phyloP scores from a whole-genome alignment of 352 stramenopile genomes.

The Globisporangium takayamanum region DNA sequence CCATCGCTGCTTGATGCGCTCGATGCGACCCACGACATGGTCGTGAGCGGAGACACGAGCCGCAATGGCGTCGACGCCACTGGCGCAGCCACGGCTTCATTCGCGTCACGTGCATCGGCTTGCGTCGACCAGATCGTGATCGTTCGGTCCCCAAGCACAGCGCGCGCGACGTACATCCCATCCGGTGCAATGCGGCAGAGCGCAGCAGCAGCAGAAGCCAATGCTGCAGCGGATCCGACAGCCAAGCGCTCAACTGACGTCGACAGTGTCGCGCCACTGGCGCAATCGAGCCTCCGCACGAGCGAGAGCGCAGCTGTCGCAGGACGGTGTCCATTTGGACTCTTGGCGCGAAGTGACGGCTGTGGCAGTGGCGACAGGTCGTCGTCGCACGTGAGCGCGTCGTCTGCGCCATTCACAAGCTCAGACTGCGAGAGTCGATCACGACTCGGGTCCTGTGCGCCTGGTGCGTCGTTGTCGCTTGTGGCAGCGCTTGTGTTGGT shows the following conservation, averaged over 20 bases:
- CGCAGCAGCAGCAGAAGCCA: not conserved
- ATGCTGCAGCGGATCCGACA: not conserved
- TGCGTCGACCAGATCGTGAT: conserved; percentile 7
- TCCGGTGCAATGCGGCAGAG: conserved; percentile 4
- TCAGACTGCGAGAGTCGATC: no score
- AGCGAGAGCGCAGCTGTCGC: not conserved
- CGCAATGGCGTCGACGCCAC: conserved; percentile 2
- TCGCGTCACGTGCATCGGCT: not conserved
- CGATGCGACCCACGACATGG: conserved; percentile 4
- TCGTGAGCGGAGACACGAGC: conserved; percentile 4
- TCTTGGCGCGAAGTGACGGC: not conserved
- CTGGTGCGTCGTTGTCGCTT: no score
- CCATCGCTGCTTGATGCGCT: not conserved
- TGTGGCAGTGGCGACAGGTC: not conserved
- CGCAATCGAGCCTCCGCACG: not conserved
- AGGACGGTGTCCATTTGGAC: not conserved
- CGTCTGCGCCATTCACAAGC: not conserved
- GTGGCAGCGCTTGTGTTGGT: not conserved
- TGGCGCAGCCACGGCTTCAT: not conserved
- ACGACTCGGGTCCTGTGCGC: no score
- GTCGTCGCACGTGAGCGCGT: not conserved
- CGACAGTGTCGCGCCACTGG: not conserved
- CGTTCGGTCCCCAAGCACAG: not conserved
- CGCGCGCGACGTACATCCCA: not conserved
- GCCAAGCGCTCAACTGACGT: not conserved